These are phyloP conservation scores for Cordyceps cateniannulata DNA, from an alignment of 2,329 filamentous ascomycete species.

Conservation along the genomic window DNA sequence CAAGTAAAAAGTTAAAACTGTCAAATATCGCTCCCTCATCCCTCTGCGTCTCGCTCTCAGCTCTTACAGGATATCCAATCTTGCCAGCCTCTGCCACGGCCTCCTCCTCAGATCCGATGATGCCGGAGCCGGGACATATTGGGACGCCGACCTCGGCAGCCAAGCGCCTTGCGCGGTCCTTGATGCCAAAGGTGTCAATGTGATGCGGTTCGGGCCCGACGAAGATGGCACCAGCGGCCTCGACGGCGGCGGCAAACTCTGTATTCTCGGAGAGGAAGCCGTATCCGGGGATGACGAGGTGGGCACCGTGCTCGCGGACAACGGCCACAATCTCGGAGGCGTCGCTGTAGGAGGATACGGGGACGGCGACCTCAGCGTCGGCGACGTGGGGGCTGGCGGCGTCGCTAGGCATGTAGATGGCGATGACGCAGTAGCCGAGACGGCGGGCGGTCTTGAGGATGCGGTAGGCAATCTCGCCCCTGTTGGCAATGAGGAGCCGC, in stretches of 20 bases:
- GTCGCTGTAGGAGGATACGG: conserved; percentile 18
- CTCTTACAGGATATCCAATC: neutral
- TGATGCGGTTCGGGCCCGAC: conserved; percentile 47
- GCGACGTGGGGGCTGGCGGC: conserved; percentile 47
- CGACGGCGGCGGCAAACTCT: conserved; percentile 48
- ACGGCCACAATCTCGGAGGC: conserved; percentile 23
- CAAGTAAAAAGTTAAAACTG: neutral
- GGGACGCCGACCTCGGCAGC: conserved; percentile 40
- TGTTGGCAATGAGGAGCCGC: conserved; percentile 50
- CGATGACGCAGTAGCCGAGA: conserved; percentile 42
- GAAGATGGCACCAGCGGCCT: conserved; percentile 48
- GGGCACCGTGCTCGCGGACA: conserved; percentile 34
- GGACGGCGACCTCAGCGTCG: conserved; percentile 45
- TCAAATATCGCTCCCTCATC: neutral
- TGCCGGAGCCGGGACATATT: conserved; percentile 28
- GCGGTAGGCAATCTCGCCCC: conserved; percentile 51
- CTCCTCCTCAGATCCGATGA: neutral
- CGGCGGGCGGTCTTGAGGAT: conserved; percentile 39
- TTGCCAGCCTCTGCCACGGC: neutral
- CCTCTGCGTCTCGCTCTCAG: neutral
- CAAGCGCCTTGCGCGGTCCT: conserved; percentile 49
- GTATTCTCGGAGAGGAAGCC: conserved; percentile 58
- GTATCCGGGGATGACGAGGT: conserved; percentile 59
- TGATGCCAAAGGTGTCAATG: conserved; percentile 52
- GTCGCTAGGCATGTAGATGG: conserved; percentile 53